Conservation (phyloP, 1,284 basidiomycete species). For the Termitomyces sp. region DNA sequence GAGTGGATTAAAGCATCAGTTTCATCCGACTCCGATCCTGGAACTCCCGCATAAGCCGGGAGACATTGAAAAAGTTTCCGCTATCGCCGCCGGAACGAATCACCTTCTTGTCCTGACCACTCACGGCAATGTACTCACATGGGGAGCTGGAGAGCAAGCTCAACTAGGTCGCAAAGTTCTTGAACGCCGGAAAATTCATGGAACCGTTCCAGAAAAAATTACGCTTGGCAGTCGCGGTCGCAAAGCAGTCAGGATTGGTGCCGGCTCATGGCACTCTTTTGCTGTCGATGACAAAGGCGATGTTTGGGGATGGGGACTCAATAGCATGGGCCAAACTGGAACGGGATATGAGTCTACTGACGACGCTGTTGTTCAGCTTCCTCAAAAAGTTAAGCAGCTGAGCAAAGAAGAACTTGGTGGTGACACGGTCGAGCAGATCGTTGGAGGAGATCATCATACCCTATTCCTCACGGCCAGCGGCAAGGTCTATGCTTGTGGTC, state of each 20-base stretch:
- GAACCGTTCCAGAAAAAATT: slow-evolving; percentile 77
- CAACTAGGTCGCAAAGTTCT: slow-evolving; percentile 85
- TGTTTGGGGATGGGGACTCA: slow-evolving; percentile 91
- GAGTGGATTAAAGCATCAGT: slow-evolving; percentile 57
- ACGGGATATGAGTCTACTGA: slow-evolving; percentile 41
- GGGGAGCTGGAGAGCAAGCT: slow-evolving; percentile 84
- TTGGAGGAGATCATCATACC: slow-evolving; percentile 82
- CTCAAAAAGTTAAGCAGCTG: slow-evolving; percentile 65
- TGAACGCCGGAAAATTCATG: slow-evolving; percentile 80
- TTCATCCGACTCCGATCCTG: slow-evolving; percentile 67
- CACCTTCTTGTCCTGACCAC: slow-evolving; percentile 85
- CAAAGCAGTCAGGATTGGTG: slow-evolving; percentile 73
- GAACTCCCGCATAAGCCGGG: slow-evolving; percentile 58
- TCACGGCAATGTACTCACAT: slow-evolving; percentile 78
- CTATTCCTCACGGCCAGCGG: slow-evolving; percentile 83
- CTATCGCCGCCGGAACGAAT: slow-evolving; percentile 78
- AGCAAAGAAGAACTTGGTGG: slow-evolving; percentile 64
- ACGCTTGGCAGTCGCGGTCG: slow-evolving; percentile 62
- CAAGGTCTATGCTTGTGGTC: slow-evolving; percentile 79
- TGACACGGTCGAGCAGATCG: slow-evolving; percentile 66
- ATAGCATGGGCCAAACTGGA: slow-evolving; percentile 54
- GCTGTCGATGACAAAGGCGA: slow-evolving; percentile 80
- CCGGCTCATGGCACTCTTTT: slow-evolving; percentile 84
- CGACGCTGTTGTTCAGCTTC: slow-evolving; percentile 58
- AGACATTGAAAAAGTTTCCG: slow-evolving; percentile 71